Base-by-base conservation (phyloP, 2,329 filamentous ascomycete genomes). In the Ophiostoma tasmaniense region DNA sequence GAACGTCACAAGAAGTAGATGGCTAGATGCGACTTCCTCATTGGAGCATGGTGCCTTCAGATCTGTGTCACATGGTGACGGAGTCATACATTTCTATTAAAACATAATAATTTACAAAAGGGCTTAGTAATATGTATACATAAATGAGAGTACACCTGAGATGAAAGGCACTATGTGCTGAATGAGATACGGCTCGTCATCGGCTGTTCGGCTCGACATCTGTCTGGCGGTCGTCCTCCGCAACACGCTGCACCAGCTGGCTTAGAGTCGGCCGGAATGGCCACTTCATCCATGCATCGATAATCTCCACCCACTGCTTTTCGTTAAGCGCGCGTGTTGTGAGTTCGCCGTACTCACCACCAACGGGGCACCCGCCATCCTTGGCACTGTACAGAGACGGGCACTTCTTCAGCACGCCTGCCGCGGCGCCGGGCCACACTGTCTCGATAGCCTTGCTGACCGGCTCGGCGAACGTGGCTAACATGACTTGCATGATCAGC, bases 281-380 rank as follows among this genome's bases (percentile, higher is more conserved):
- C 89, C 89, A 92, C 66, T 83, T 78, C 76, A 86, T 81, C 82
- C 86, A 91, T 0, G 83, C 82, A 72, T 84, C 80, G 4, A 87
- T 71, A 20, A 91, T 77, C 70, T 89, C 85, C 22, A 80, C 75
- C 75, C 87, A 81, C 80, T 90, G 87, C 17, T 75, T 74, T 72
- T 80, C 76, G 61, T 83, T 86, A 69, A 91, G 72, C 33, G 77
- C 75, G 4, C 87, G 77, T 5, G 83, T 78, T 0, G 76, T 75
- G 42, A 89, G 67, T 68, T 80, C 77, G 1, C 79, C 79, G 14
- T 78, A 72, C 3, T 22, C 45, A 3, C 80, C 80, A 68, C 76
- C 74, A 10, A 74, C 52, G 0, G 79, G 77, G 5, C 77, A 74
- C 0, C 85, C 87, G 1, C 87, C 85, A 20, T 74, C 75, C 0